phyloP scores from a whole-genome alignment of 2,329 filamentous ascomycete species.

The Incumbomyces lentus region DNA sequence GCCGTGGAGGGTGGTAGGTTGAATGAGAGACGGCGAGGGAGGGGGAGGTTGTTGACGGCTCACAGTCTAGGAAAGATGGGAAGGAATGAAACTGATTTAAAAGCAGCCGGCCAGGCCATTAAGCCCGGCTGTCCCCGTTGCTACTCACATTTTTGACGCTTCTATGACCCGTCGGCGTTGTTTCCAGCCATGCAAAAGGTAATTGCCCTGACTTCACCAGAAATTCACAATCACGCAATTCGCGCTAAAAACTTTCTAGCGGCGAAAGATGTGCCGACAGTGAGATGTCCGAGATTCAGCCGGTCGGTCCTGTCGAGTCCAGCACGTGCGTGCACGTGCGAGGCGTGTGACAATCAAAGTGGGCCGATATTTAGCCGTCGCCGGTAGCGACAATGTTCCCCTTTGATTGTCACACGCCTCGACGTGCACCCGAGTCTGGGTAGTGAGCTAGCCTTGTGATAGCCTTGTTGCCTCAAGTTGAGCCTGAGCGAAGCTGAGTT shows the following conservation, averaged over 20 bases:
- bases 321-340: too few relatives aligned
- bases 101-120: constrained; percentile 4
- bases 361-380: too few relatives aligned
- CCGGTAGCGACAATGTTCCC: too few relatives aligned
- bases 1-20: neutral
- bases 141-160: constrained; percentile 5
- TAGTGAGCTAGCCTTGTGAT: too few relatives aligned
- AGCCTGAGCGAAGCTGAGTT: too few relatives aligned
- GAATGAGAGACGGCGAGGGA: neutral
- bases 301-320: neutral
- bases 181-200: neutral
- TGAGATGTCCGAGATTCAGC: neutral
- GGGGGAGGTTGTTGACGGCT: neutral
- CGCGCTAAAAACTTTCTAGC: neutral
- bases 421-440: too few relatives aligned
- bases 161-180: neutral
- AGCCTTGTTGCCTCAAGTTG: too few relatives aligned
- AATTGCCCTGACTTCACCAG: neutral
- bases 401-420: too few relatives aligned
- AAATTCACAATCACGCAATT: constrained; percentile 9
- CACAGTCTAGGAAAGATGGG: neutral
- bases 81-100: neutral
- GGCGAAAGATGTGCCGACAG: too few relatives aligned
- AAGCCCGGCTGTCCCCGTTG: constrained; percentile 1
- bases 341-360: too few relatives aligned